Percentiles rank a stretch among this genome's conserved stretches.
Evolutionary conservation across 2,329 filamentous ascomycete species (phyloP).

Genomic region (Claviceps quebecensis): DNA sequence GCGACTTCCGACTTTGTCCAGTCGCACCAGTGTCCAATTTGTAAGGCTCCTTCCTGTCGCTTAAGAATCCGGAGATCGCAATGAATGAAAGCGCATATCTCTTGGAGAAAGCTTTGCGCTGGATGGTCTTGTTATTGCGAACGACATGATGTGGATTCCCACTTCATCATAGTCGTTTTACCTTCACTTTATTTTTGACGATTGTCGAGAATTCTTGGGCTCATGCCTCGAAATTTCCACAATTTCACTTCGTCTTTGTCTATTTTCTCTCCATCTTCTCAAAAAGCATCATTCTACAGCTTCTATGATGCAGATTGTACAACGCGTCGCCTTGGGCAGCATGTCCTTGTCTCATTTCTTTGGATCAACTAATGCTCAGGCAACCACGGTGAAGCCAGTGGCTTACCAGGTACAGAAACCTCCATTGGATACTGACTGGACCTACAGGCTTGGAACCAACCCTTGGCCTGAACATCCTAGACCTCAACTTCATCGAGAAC

Average conservation of each 20-base stretch:
- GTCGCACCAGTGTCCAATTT: neutral
- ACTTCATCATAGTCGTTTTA: neutral
- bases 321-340: neutral
- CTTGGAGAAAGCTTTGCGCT: neutral
- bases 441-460: conserved; percentile 33
- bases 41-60: neutral
- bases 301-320: conserved; percentile 1
- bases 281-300: no score
- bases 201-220: neutral
- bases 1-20: neutral
- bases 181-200: neutral
- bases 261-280: neutral
- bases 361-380: neutral
- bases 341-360: neutral
- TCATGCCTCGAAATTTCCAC: neutral
- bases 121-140: neutral
- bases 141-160: neutral
- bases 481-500: conserved; percentile 37
- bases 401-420: conserved; percentile 25
- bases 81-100: neutral
- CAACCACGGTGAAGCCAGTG: conserved; percentile 1
- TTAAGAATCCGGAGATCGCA: neutral
- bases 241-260: neutral
- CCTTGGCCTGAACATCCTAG: conserved; percentile 46
- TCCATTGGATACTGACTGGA: conserved; percentile 38